Evolutionary conservation across 2,329 filamentous ascomycete species (phyloP).

Genomic region (Paramyrothecium roridum): DNA sequence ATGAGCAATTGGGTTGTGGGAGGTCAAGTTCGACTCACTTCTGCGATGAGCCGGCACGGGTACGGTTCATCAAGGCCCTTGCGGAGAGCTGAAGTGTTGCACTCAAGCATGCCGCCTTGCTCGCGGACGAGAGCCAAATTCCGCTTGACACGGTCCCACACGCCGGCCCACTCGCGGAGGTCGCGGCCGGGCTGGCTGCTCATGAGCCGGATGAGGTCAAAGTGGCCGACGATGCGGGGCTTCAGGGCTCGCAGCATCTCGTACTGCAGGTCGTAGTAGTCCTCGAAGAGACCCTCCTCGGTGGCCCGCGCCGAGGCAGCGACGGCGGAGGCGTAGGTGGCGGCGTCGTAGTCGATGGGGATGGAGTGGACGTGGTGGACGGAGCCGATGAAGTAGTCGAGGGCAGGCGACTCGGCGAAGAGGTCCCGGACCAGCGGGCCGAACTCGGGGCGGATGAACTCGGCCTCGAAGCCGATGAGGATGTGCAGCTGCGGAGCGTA

Average conservation of each 20-base stretch:
- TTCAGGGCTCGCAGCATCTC: conserved; percentile 71
- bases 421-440: conserved; percentile 58
- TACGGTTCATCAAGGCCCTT: conserved; percentile 93
- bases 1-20: not conserved
- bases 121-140: conserved; percentile 69
- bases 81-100: conserved; percentile 82
- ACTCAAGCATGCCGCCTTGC: conserved; percentile 82
- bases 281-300: conserved; percentile 72
- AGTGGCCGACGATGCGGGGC: conserved; percentile 85
- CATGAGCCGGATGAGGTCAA: conserved; percentile 84
- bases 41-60: conserved; percentile 73
- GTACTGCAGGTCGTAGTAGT: conserved; percentile 85
- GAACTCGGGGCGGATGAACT: conserved; percentile 78
- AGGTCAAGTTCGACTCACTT: conserved; percentile 45
- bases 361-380: conserved; percentile 85
- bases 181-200: conserved; percentile 65
- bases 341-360: conserved; percentile 82
- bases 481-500: conserved; percentile 73
- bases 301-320: conserved; percentile 33
- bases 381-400: conserved; percentile 92
- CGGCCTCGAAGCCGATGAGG: conserved; percentile 86
- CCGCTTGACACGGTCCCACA: conserved; percentile 72
- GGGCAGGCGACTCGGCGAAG: conserved; percentile 48
- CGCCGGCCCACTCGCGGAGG: conserved; percentile 52
- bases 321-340: conserved; percentile 56